These are phyloP conservation scores for Suhomyces atakaporum DNA, from an alignment of 1,139 yeast species.

Conservation along the genomic window DNA sequence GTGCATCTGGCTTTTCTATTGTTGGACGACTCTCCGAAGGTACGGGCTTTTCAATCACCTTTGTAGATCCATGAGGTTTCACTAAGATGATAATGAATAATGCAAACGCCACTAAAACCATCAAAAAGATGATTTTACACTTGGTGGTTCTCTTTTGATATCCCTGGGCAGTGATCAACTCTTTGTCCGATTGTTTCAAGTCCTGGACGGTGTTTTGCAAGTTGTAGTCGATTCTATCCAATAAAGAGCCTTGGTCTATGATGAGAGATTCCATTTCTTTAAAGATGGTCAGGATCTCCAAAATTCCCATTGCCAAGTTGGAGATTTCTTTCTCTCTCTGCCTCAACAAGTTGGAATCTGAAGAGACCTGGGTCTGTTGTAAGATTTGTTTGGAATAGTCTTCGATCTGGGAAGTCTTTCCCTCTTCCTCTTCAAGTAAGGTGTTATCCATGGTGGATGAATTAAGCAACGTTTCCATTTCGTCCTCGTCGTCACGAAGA, in stretches of 20 bases:
- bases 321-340: constrained; percentile 89
- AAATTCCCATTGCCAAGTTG: constrained; percentile 87
- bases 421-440: constrained; percentile 47
- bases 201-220: constrained; percentile 76
- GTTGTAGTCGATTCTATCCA: constrained; percentile 92
- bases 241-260: constrained; percentile 91
- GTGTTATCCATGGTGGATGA: constrained; percentile 16
- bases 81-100: constrained; percentile 70
- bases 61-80: constrained; percentile 51
- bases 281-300: constrained; percentile 90
- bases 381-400: constrained; percentile 42
- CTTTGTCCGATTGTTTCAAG: constrained; percentile 74
- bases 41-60: constrained; percentile 26
- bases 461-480: constrained; percentile 28
- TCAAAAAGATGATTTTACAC: constrained; percentile 79
- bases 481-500: constrained; percentile 68
- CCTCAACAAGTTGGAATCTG: constrained; percentile 49
- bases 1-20: constrained; percentile 14
- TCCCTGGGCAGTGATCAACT: constrained; percentile 70
- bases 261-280: constrained; percentile 90
- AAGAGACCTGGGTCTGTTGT: constrained; percentile 45
- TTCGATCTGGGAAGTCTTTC: constrained; percentile 21
- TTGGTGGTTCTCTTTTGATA: constrained; percentile 90
- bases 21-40: constrained; percentile 5
- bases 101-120: constrained; percentile 70